These are phyloP conservation scores for Beauveria medogensis DNA, from an alignment of 2,329 filamentous ascomycete species.

Conservation along the genomic window DNA sequence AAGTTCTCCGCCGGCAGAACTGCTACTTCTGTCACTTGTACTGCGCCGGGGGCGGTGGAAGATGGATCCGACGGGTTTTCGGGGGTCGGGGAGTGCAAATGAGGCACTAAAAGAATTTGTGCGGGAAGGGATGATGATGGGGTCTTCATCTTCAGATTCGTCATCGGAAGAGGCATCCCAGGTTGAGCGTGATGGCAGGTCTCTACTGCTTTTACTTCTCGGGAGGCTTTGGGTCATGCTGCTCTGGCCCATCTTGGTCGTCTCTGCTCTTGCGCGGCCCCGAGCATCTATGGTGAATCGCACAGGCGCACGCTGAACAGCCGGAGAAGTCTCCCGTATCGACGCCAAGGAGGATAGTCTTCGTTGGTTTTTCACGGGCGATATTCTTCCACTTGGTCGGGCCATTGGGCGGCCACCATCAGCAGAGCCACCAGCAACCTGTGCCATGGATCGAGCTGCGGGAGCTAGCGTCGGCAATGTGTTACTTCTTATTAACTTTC, in stretches of 20 bases:
- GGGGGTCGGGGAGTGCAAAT: slow-evolving; percentile 48
- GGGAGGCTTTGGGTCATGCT: slow-evolving; percentile 19
- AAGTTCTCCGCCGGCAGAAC: slow-evolving; percentile 28
- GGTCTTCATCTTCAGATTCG: slow-evolving; percentile 56
- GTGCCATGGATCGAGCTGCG: slow-evolving; percentile 30
- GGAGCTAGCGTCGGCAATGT: slow-evolving; percentile 41
- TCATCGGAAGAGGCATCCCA: slow-evolving; percentile 41
- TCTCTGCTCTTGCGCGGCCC: slow-evolving; percentile 50
- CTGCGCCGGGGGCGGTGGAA: slow-evolving; percentile 40
- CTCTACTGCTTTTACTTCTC: slow-evolving; percentile 23
- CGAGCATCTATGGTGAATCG: slow-evolving; percentile 57
- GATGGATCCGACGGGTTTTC: slow-evolving; percentile 40
- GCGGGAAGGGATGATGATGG: slow-evolving; percentile 56
- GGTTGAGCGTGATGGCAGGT: slow-evolving; percentile 23
- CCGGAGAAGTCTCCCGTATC: slow-evolving; percentile 45
- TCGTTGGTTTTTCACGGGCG: slow-evolving; percentile 44
- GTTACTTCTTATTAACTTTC: slow-evolving; percentile 27
- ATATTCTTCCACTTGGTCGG: slow-evolving; percentile 39
- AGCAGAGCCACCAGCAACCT: slow-evolving; percentile 23
- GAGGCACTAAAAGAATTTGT: slow-evolving; percentile 45
- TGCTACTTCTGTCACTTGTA: slow-evolving; percentile 41
- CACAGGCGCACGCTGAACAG: slow-evolving; percentile 45
- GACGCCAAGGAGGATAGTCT: slow-evolving; percentile 45
- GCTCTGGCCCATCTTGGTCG: slow-evolving; percentile 30
- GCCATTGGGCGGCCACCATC: slow-evolving; percentile 26